These are phyloP conservation scores for Apiotrichum gamsii DNA, from an alignment of 1,284 basidiomycete species.

Conservation along the genomic window DNA sequence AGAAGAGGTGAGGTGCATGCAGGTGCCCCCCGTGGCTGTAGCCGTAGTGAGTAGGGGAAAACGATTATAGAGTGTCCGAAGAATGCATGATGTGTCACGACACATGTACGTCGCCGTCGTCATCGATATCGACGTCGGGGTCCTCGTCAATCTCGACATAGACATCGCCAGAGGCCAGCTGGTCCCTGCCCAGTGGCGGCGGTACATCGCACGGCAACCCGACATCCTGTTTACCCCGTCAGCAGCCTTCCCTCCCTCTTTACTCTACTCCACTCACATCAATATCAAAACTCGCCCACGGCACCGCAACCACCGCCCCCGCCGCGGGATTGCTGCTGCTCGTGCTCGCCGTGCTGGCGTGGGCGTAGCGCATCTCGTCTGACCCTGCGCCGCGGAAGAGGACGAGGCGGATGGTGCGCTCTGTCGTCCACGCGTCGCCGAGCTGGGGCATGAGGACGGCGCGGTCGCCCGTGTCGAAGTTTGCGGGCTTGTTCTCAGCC, in stretches of 20 bases:
- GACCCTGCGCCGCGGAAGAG: slow-evolving; percentile 37
- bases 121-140: background rate
- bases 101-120: no score
- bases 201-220: slow-evolving; percentile 37
- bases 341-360: slow-evolving; percentile 21
- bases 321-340: slow-evolving; percentile 3
- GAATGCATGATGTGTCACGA: no score
- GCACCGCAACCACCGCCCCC: slow-evolving; percentile 18
- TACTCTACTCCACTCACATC: no score
- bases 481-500: slow-evolving; percentile 40
- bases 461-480: slow-evolving; percentile 39
- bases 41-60: background rate
- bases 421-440: slow-evolving; percentile 42
- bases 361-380: slow-evolving; percentile 39
- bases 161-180: no score
- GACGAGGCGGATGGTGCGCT: slow-evolving; percentile 35
- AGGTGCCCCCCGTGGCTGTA: background rate
- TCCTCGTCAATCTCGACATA: background rate
- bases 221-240: no score
- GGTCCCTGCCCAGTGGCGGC: no score
- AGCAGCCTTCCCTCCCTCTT: no score
- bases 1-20: no score
- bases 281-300: slow-evolving; percentile 41
- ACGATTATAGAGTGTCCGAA: background rate
- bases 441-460: slow-evolving; percentile 47